Percentiles rank a stretch among this genome's conserved stretches.
Conservation (phyloP, 2,329 filamentous ascomycete genomes). For the Aspergillus candidus region DNA sequence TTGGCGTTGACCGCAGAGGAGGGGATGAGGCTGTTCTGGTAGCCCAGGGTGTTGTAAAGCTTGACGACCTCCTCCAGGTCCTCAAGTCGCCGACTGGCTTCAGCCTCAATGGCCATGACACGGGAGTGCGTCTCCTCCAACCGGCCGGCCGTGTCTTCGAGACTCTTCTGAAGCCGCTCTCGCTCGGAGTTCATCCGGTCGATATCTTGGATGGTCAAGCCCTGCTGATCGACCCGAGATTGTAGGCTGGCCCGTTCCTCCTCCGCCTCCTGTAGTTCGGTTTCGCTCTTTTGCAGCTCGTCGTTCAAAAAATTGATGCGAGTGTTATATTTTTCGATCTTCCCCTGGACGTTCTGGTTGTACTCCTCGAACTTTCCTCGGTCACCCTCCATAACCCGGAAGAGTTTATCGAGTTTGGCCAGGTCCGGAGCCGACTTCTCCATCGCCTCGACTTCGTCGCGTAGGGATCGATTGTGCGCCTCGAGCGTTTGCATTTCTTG, state of each 20-base stretch:
- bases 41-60: slow-evolving; percentile 87
- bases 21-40: slow-evolving; percentile 88
- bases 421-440: slow-evolving; percentile 82
- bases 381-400: slow-evolving; percentile 91
- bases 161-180: slow-evolving; percentile 82
- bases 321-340: slow-evolving; percentile 81
- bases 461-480: slow-evolving; percentile 71
- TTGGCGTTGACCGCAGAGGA: slow-evolving; percentile 77
- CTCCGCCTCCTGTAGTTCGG: slow-evolving; percentile 72
- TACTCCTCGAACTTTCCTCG: slow-evolving; percentile 93
- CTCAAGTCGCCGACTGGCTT: slow-evolving; percentile 78
- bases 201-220: slow-evolving; percentile 96
- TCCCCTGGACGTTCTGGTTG: slow-evolving; percentile 74
- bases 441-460: slow-evolving; percentile 81
- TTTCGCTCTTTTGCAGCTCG: slow-evolving; percentile 71
- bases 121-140: slow-evolving; percentile 80
- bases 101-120: slow-evolving; percentile 79
- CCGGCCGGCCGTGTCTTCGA: slow-evolving; percentile 67
- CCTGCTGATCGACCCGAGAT: slow-evolving; percentile 81
- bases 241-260: slow-evolving; percentile 75
- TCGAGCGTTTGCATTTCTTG: slow-evolving; percentile 81
- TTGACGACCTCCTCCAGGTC: slow-evolving; percentile 88
- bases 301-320: slow-evolving; percentile 77
- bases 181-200: slow-evolving; percentile 97
- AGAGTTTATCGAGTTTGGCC: slow-evolving; percentile 77